A percentile compares a stretch with the other conserved stretches of the same genome.
phyloP scores from a whole-genome alignment of 139 green algal genomes.

The Eudorina sp. region DNA sequence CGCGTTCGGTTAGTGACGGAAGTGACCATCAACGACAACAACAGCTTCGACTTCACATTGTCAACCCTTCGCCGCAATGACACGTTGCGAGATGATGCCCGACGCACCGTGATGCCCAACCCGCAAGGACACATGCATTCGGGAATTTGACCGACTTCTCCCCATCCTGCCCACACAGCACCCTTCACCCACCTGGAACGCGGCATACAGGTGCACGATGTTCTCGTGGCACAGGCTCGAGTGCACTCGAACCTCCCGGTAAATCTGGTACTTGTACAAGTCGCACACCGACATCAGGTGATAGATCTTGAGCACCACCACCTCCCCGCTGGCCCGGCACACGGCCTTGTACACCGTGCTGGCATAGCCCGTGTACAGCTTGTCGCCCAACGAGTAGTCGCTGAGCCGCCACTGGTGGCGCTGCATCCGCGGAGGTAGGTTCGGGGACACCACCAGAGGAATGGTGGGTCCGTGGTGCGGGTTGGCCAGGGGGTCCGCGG shows the following conservation, averaged over 20 bases:
- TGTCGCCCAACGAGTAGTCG: slow-evolving; percentile 68
- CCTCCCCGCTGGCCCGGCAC: slow-evolving; percentile 62
- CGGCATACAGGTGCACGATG: slow-evolving; percentile 69
- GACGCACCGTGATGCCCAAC: too few relatives aligned
- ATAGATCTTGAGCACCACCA: slow-evolving; percentile 73
- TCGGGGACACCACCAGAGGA: slow-evolving; percentile 57
- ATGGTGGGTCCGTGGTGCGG: slow-evolving; percentile 54
- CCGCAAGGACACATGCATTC: too few relatives aligned
- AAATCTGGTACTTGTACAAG: slow-evolving; percentile 77
- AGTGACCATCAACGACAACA: too few relatives aligned
- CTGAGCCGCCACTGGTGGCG: slow-evolving; percentile 64
- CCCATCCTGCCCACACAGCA: too few relatives aligned
- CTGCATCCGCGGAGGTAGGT: slow-evolving; percentile 68
- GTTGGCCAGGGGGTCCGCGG: slow-evolving; percentile 45
- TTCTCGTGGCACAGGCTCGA: slow-evolving; percentile 67
- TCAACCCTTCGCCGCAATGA: too few relatives aligned
- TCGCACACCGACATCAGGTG: slow-evolving; percentile 64
- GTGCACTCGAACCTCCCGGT: slow-evolving; percentile 71
- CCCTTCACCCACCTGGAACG: slow-evolving; percentile 56
- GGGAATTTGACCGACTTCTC: too few relatives aligned
- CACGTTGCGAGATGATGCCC: too few relatives aligned
- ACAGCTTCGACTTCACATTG: too few relatives aligned
- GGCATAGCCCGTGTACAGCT: slow-evolving; percentile 74
- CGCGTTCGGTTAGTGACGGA: too few relatives aligned
- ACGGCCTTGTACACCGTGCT: slow-evolving; percentile 69